phyloP scores from a whole-genome alignment of 2,329 filamentous ascomycete species.

The Epichloe sibirici region DNA sequence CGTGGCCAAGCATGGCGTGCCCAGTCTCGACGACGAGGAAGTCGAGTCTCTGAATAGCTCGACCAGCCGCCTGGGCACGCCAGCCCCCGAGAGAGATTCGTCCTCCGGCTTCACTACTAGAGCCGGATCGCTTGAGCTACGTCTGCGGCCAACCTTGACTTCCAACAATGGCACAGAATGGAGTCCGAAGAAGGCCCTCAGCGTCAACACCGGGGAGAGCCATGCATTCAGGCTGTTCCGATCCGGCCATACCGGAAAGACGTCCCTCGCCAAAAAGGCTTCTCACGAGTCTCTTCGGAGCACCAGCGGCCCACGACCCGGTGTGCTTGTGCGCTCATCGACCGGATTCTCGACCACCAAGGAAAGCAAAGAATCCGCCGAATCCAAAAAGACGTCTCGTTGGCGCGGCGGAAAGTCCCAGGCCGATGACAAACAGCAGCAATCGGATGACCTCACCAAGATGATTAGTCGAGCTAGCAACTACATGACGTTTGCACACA shows the following conservation, averaged over 20 bases:
- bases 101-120: slow-evolving; percentile 42
- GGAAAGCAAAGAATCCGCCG: slow-evolving; percentile 24
- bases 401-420: slow-evolving; percentile 41
- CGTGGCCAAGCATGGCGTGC: slow-evolving; percentile 28
- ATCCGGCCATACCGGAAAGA: slow-evolving; percentile 29
- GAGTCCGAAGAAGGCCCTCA: slow-evolving; percentile 34
- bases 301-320: slow-evolving; percentile 26
- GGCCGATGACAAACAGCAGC: slow-evolving; percentile 45
- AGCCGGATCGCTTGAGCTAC: slow-evolving; percentile 65
- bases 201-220: slow-evolving; percentile 29
- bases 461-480: slow-evolving; percentile 94
- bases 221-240: slow-evolving; percentile 42
- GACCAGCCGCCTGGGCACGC: slow-evolving; percentile 23
- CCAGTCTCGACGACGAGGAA: slow-evolving; percentile 20
- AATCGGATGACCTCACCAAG: slow-evolving; percentile 81
- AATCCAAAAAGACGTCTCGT: slow-evolving; percentile 34
- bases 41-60: slow-evolving; percentile 33
- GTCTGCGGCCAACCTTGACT: slow-evolving; percentile 70
- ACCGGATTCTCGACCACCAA: slow-evolving; percentile 33
- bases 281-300: slow-evolving; percentile 44
- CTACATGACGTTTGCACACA: slow-evolving; percentile 94
- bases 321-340: slow-evolving; percentile 29
- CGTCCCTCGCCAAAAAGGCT: slow-evolving; percentile 34
- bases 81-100: slow-evolving; percentile 31
- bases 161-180: slow-evolving; percentile 32